Base-by-base conservation (phyloP, 257 asterid species). In the Misopates orontium region DNA sequence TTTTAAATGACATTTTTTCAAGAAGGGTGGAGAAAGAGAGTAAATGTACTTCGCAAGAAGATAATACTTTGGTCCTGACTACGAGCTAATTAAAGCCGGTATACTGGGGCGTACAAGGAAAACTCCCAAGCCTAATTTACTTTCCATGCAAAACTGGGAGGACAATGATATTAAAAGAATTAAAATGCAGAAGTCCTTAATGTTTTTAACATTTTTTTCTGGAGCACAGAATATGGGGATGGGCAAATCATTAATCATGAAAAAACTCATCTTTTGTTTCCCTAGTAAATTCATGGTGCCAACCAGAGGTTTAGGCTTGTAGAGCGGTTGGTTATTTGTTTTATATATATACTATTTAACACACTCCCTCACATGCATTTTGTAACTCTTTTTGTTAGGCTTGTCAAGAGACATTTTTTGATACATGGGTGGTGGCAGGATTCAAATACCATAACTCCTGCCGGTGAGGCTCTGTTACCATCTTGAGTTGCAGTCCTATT, bases 21-120 rank as follows among this genome's bases (percentile, higher is more conserved):
- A 65, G 57, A 13, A 52, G 53, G 48, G 31, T 15, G 40, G 31
- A 57, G 44, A 48, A 42, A 60, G 39, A 57, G 62, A 14, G 62
- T n/a, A 24, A 55, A 67, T 31, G 45, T 56, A 55, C 65, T 32
- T 42, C 31, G 36, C 17, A 0, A 4, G 8, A 36, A 12, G 8
- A 32, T 67, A 22, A 41, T 49, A 47, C 13, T 31, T 50, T 57
- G 47, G 12, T 50, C 19, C 18, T 60, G 31, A 62, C 47, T 17
- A 51, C 24, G 44, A 44, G 55, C 17, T 31, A 11, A 22, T 42
- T 10, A 18, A 3, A n/a, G 10, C 47, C 21, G 8, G n/a, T n/a
- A n/a, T n/a, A n/a, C n/a, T n/a, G n/a, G 11, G 18, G 51, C 8
- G 17, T 45, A 45, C 19, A 45, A 45, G 51, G 17, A 45, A n/a